Base-by-base conservation (phyloP, 768 basidiomycete genomes). In the Russula vinacea region DNA sequence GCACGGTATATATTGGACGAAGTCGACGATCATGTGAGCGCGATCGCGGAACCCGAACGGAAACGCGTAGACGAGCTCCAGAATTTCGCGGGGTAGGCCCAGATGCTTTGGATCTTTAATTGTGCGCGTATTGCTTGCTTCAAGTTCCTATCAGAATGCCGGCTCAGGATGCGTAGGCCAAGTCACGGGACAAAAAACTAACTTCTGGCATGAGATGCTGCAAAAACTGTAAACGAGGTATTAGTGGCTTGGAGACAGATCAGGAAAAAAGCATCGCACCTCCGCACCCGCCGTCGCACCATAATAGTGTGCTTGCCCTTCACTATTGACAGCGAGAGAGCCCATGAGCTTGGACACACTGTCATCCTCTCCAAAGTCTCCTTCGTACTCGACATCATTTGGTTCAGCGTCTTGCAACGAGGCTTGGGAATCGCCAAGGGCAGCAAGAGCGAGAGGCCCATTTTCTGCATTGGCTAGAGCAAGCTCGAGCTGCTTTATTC, bases 251-350 rank as follows among this genome's bases (percentile, higher is more conserved):
- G 44, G 11, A 54, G 17, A 42, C 29, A 49, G 42, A 39, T 24
- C 49, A 10, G 32, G 64, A 56, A 19, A 47, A 57, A 14, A 40
- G 37, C 24, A n/a, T n/a, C 73, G 57, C 66, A 82, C 83, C 77
- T 83, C 82, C 26, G 81, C 79, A 19, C 78, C 75, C 26, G 81
- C 78, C 5, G 79, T 78, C 63, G 78, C 79, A 14, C 83, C 82
- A 66, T 80, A 79, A 70, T 83, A 83, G 62, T 75, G 78, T 1
- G 78, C 73, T 56, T 80, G 78, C n/a, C 82, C 83, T 57, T 82
- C 76, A 7, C 73, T 56, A 44, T 79, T 80, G 40, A 84, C 78
- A 0, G 81, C 76, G 13, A 84, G 76, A 8, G 82, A 79, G 26
- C 83, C 82, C 47, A 83, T 72, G 29, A 74, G 74, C 39, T 78